phyloP scores from a whole-genome alignment of 352 stramenopile genomes.

The Pythium aphanidermatum region DNA sequence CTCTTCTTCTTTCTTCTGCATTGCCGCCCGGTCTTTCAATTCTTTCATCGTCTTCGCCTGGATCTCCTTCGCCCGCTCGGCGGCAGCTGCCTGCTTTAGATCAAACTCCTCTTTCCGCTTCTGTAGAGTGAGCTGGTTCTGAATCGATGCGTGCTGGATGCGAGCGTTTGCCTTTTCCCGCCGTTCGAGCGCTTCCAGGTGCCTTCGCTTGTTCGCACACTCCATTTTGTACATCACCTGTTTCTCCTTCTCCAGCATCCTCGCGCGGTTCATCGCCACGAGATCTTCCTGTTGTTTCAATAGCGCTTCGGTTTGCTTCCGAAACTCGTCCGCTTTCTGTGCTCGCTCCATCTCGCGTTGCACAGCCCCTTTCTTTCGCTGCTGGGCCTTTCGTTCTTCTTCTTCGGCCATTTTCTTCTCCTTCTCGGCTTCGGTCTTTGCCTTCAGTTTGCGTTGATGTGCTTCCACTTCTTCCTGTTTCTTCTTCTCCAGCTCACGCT shows the following conservation, averaged over 20 bases:
- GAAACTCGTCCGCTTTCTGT: conserved; percentile 66
- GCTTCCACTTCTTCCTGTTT: conserved; percentile 54
- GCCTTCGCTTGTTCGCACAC: conserved; percentile 31
- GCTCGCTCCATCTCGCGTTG: conserved; percentile 51
- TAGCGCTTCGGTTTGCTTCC: conserved; percentile 51
- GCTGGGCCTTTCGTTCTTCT: conserved; percentile 25
- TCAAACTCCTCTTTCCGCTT: conserved; percentile 62
- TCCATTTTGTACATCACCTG: conserved; percentile 61
- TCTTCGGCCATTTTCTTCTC: conserved; percentile 41
- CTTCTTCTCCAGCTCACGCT: conserved; percentile 54
- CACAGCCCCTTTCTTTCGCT: conserved; percentile 33
- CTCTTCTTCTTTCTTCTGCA: conserved; percentile 60
- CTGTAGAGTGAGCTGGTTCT: conserved; percentile 54
- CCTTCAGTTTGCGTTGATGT: conserved; percentile 29
- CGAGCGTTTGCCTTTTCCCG: conserved; percentile 44
- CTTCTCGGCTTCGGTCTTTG: conserved; percentile 44
- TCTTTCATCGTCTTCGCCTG: conserved; percentile 49
- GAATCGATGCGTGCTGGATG: conserved; percentile 44
- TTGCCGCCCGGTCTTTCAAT: conserved; percentile 47
- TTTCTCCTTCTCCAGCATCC: conserved; percentile 62
- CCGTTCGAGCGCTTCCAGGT: conserved; percentile 47
- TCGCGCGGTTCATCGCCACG: conserved; percentile 33
- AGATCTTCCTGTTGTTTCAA: conserved; percentile 59
- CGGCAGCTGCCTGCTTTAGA: conserved; percentile 44
- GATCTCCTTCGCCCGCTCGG: conserved; percentile 48